Base-by-base conservation (phyloP, 768 basidiomycete species). In the Lactifluus piperatus region DNA sequence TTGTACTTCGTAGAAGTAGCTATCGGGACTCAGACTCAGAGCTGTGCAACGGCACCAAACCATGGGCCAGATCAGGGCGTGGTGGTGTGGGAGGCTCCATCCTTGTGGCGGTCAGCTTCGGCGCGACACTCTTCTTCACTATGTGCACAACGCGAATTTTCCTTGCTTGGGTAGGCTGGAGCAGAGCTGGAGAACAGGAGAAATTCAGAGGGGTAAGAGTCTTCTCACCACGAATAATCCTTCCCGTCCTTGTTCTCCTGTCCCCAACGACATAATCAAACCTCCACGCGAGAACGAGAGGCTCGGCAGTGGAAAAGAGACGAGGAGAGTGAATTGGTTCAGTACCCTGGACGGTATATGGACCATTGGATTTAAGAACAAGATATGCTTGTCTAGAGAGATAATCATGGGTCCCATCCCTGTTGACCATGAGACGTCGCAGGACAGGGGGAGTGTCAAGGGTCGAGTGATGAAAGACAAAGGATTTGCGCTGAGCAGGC, bases 201-300 rank as follows among this genome's bases (percentile, higher is more conserved):
- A 91, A 91, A 18, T 80, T 80, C 24, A 91, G 70, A 3, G 90
- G 90, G 1, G 82, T 86, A 56, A 91, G 66, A 2, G 75, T 76
- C 73, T 86, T 88, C 71, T 92, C 91, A 16, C 86, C 87, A 6
- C 77, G 73, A 11, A 71, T 67, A 18, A 73, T 66, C 58, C 74
- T 77, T 24, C 80, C 79, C 4, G 76, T 68, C 24, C 80, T 76
- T 24, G 72, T 71, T 54, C 74, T 71, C 32, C 81, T 76, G 62
- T 89, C 83, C 41, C 81, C 79, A 10, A 94, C 86, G 32, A 83
- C 67, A 68, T 94, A 94, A 56, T 88, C 86, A 62, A 94, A 86
- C 56, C 81, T 81, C 92, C 91, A 93, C 24, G 73, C 72, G 18
- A 89, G 71, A 57, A 78, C 81, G 11, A 65, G 63, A 13, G 68